phyloP scores from a whole-genome alignment of 306 rosid species.

The Cicer pinnatifidum region DNA sequence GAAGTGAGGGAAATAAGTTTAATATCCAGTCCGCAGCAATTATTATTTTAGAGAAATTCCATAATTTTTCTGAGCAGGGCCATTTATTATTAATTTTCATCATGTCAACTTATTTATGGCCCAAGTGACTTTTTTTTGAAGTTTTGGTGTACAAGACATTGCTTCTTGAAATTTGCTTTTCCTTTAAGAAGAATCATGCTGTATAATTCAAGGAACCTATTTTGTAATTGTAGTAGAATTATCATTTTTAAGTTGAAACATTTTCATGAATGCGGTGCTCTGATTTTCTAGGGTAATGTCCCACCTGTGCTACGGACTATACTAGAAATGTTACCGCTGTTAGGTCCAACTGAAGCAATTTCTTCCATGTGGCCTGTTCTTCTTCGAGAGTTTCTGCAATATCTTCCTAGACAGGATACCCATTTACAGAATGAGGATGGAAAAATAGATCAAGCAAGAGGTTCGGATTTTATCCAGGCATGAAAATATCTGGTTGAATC shows the following conservation, averaged over 20 bases:
- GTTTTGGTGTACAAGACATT: conserved; percentile 15
- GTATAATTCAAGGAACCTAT: conserved; percentile 21
- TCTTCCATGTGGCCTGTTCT: conserved; percentile 92
- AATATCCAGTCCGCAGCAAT: conserved; percentile 1
- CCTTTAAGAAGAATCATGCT: conserved; percentile 25
- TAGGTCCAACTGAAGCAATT: conserved; percentile 71
- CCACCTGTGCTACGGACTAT: conserved; percentile 84
- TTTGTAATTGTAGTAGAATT: conserved; percentile 21
- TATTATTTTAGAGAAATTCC: not conserved
- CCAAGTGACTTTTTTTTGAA: conserved; percentile 23
- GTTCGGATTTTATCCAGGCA: conserved; percentile 59
- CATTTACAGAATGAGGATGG: conserved; percentile 62
- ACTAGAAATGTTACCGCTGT: conserved; percentile 78
- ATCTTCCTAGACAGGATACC: conserved; percentile 78
- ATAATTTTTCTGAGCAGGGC: not conserved
- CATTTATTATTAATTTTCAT: conserved; percentile 2
- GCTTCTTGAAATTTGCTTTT: conserved; percentile 28
- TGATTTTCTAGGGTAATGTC: conserved; percentile 70
- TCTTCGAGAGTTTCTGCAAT: conserved; percentile 72
- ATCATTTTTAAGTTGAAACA: conserved; percentile 25
- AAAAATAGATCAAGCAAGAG: conserved; percentile 61
- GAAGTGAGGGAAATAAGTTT: conserved; percentile 11
- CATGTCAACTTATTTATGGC: not conserved
- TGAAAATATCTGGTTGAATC: conserved; percentile 40
- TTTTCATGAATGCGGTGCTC: conserved; percentile 26